Evolutionary conservation across 108 stramenopile species (phyloP).

Genomic region (Fragilaria crotonensis): DNA sequence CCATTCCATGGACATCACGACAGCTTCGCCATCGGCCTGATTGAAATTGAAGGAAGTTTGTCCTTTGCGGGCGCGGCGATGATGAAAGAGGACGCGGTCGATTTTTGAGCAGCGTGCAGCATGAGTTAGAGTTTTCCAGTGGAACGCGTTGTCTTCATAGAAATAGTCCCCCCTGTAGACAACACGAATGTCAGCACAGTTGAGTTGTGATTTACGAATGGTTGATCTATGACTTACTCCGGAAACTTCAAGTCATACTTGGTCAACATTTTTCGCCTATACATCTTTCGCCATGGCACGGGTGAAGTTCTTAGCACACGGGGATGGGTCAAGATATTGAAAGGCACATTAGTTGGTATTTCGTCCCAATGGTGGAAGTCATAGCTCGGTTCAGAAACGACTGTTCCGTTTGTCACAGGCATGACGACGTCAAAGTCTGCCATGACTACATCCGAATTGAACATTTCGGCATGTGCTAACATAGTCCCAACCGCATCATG

Average conservation of each 20-base stretch:
- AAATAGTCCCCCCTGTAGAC: slow-evolving; percentile 5
- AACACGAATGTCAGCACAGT: background rate
- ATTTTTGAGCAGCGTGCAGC: slow-evolving; percentile 5
- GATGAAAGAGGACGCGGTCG: slow-evolving; percentile 1
- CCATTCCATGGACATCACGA: background rate
- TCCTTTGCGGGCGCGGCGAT: slow-evolving; percentile 3
- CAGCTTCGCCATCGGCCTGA: background rate
- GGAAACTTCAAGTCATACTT: slow-evolving; percentile 1
- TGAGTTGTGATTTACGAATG: background rate
- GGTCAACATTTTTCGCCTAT: background rate
- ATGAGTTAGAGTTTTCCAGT: slow-evolving; percentile 3
- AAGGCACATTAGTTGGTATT: slow-evolving; percentile 2
- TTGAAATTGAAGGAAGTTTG: slow-evolving; percentile 1
- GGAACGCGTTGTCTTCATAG: slow-evolving; percentile 5
- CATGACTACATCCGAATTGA: slow-evolving; percentile 3
- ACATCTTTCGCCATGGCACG: slow-evolving; percentile 5
- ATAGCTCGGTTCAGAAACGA: background rate
- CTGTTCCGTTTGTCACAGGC: background rate
- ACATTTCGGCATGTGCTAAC: background rate
- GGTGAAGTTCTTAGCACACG: background rate
- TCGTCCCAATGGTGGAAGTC: slow-evolving; percentile 1
- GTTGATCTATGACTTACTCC: background rate
- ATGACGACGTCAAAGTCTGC: slow-evolving; percentile 1
- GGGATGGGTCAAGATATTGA: slow-evolving; percentile 1
- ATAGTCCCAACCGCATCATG: slow-evolving; percentile 1